phyloP scores from a whole-genome alignment of 2,329 filamentous ascomycete species.

The Simplicillium sp. region DNA sequence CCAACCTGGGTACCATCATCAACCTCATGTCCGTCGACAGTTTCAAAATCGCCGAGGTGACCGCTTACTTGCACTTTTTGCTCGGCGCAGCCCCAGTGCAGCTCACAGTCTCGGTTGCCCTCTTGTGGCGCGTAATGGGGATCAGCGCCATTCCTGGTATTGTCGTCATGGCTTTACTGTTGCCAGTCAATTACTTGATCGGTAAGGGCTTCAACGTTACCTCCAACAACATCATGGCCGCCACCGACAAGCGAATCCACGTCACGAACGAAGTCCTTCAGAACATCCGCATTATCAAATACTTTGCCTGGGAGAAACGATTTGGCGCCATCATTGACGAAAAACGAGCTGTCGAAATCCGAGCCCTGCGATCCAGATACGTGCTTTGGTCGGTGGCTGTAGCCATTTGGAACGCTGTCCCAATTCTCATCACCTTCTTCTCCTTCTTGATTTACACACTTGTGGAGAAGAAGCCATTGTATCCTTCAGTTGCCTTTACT shows the following conservation, averaged over 20 bases:
- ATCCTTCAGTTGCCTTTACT: conserved; percentile 91
- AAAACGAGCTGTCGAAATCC: conserved; percentile 72
- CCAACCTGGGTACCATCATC: conserved; percentile 95
- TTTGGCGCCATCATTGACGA: conserved; percentile 83
- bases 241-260: conserved; percentile 92
- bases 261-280: conserved; percentile 94
- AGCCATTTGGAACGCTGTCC: conserved; percentile 93
- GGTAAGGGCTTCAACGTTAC: conserved; percentile 76
- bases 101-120: conserved; percentile 65
- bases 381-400: conserved; percentile 87
- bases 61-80: conserved; percentile 92
- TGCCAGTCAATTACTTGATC: conserved; percentile 85
- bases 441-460: conserved; percentile 91
- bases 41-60: conserved; percentile 94
- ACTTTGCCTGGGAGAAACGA: conserved; percentile 94
- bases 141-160: conserved; percentile 91
- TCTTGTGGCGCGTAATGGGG: conserved; percentile 86
- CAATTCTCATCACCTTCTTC: conserved; percentile 90
- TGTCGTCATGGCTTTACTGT: conserved; percentile 75
- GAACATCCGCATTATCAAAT: conserved; percentile 98
- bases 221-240: conserved; percentile 84
- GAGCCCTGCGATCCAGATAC: conserved; percentile 70
- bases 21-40: conserved; percentile 99
- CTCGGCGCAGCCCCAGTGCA: conserved; percentile 86
- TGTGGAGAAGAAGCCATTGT: conserved; percentile 78